These are phyloP conservation scores for Rhynchosporium agropyri DNA, from an alignment of 2,329 filamentous ascomycete genomes.

Conservation along the genomic window DNA sequence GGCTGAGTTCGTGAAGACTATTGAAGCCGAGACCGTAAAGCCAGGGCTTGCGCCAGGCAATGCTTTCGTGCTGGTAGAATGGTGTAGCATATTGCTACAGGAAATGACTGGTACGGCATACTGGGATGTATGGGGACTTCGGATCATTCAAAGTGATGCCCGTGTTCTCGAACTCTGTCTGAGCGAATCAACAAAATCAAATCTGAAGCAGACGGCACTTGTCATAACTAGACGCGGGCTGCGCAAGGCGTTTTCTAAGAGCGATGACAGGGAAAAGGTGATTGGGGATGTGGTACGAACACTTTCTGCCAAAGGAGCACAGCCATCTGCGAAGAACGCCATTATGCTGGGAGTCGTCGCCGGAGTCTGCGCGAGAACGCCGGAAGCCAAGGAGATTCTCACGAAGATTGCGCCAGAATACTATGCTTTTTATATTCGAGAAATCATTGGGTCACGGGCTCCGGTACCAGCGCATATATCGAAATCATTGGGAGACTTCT, in stretches of 20 bases:
- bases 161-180: constrained; percentile 78
- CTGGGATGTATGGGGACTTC: constrained; percentile 66
- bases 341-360: constrained; percentile 83
- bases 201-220: constrained; percentile 72
- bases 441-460: constrained; percentile 78
- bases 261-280: constrained; percentile 29
- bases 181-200: constrained; percentile 62
- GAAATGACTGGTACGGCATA: constrained; percentile 62
- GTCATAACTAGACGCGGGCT: constrained; percentile 79
- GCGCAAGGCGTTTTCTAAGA: constrained; percentile 70
- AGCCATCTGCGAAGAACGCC: constrained; percentile 70
- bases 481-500: constrained; percentile 78
- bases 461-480: constrained; percentile 72
- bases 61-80: constrained; percentile 88
- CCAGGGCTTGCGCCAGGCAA: constrained; percentile 74
- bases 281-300: constrained; percentile 59
- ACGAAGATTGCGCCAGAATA: constrained; percentile 70
- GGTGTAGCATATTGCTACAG: constrained; percentile 81
- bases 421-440: constrained; percentile 81
- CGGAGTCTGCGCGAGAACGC: constrained; percentile 78
- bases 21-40: constrained; percentile 77
- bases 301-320: constrained; percentile 68
- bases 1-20: constrained; percentile 63
- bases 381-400: constrained; percentile 63
- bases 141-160: constrained; percentile 70